Conservation (phyloP, 768 basidiomycete species). For the Erythrobasidium yunnanense region DNA sequence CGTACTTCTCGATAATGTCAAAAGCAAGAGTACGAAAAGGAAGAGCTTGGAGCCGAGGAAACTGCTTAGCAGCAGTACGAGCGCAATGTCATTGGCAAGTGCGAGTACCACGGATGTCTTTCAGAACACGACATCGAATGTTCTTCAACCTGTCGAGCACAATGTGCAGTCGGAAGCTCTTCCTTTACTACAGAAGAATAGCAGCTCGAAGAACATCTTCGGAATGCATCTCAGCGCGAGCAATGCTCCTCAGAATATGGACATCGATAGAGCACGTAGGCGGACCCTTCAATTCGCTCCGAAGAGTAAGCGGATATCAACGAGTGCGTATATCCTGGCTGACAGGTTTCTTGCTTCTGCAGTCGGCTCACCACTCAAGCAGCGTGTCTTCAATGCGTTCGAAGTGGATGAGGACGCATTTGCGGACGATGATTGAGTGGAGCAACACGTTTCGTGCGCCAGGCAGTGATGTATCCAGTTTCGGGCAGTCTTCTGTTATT, state of each 20-base stretch:
- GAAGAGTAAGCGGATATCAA: background rate
- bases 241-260: background rate
- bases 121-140: too few species aligned
- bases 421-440: background rate
- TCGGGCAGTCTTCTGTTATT: background rate
- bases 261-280: constrained; percentile 2
- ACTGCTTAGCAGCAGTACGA: background rate
- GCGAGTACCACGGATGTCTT: too few species aligned
- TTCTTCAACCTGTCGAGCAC: too few species aligned
- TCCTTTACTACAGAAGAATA: too few species aligned
- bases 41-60: background rate
- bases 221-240: background rate
- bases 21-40: background rate
- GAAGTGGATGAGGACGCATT: constrained; percentile 11
- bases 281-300: constrained; percentile 10
- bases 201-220: background rate
- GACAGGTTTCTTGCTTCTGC: background rate
- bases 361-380: constrained; percentile 26
- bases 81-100: too few species aligned
- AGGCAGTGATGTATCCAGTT: background rate
- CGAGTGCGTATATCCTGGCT: background rate
- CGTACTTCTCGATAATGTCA: background rate
- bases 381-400: constrained; percentile 8
- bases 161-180: too few species aligned
- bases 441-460: too few species aligned